Conservation (phyloP, 176 grass and related monocot genomes). For the Oryza longistaminata region DNA sequence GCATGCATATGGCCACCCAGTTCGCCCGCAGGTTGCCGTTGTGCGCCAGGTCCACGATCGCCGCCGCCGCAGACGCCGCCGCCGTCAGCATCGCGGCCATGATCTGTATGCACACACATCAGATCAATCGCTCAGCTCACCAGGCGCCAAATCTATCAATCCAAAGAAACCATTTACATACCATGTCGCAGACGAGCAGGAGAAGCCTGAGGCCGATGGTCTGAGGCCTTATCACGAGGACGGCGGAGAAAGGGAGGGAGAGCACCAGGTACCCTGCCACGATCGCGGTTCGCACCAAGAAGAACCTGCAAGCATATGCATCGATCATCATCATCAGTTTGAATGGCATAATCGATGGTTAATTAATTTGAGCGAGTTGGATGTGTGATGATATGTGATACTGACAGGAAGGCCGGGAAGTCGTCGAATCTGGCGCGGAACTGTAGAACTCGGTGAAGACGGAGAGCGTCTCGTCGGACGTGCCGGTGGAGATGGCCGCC, state of each 20-base stretch:
- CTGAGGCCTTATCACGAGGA: constrained; percentile 54
- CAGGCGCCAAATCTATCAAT: not conserved
- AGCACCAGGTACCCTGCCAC: constrained; percentile 80
- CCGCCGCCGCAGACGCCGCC: constrained; percentile 52
- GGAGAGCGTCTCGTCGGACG: constrained; percentile 72
- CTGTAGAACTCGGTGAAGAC: constrained; percentile 92
- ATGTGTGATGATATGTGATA: not conserved
- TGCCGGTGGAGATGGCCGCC: constrained; percentile 75
- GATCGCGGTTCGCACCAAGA: constrained; percentile 72
- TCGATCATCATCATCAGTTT: not conserved
- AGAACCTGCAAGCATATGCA: constrained; percentile 52
- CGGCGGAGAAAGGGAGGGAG: constrained; percentile 79
- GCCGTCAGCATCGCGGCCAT: constrained; percentile 60
- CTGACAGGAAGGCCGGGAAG: constrained; percentile 76
- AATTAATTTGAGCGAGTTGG: not conserved
- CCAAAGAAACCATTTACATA: not conserved
- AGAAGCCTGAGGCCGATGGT: constrained; percentile 68
- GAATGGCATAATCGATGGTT: not conserved
- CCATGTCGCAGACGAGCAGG: constrained; percentile 71
- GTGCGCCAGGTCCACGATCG: constrained; percentile 86
- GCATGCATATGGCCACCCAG: constrained; percentile 97
- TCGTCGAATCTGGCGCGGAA: constrained; percentile 82
- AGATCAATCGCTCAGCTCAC: not conserved
- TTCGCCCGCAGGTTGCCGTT: constrained; percentile 75
- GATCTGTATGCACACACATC: constrained; percentile 31